Evolutionary conservation across 352 stramenopile species (phyloP).

Genomic region (Phytophthora macrochlamydospora): DNA sequence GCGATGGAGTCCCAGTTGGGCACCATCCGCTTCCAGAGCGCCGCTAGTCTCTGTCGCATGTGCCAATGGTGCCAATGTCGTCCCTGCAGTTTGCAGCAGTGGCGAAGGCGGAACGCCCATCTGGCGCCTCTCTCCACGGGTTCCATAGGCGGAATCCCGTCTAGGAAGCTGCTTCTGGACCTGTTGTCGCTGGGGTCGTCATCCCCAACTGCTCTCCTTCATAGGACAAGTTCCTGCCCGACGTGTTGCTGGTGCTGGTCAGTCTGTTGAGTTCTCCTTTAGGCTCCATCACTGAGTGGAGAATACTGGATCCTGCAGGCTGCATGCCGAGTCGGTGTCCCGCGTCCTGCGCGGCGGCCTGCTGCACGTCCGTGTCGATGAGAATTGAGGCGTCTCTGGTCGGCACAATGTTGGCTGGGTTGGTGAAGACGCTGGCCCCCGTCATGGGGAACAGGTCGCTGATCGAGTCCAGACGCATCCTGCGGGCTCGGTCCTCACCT

Average conservation of each 20-base stretch:
- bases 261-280: constrained; percentile 13
- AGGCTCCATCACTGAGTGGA: constrained; percentile 40
- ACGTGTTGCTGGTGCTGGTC: constrained; percentile 23
- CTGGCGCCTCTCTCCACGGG: constrained; percentile 23
- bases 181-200: constrained; percentile 37
- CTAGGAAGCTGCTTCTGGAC: constrained; percentile 34
- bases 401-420: constrained; percentile 76
- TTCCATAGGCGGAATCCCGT: constrained; percentile 32
- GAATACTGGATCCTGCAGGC: constrained; percentile 16
- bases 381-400: constrained; percentile 79
- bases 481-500: not conserved
- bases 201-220: constrained; percentile 37
- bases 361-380: constrained; percentile 67
- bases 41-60: constrained; percentile 31
- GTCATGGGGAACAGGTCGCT: constrained; percentile 74
- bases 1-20: constrained; percentile 82
- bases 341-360: constrained; percentile 27
- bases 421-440: constrained; percentile 64
- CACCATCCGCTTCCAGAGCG: constrained; percentile 59
- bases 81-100: constrained; percentile 31
- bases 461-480: constrained; percentile 49
- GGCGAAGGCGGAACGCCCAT: constrained; percentile 21
- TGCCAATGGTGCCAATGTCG: constrained; percentile 21
- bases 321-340: constrained; percentile 24
- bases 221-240: constrained; percentile 24